Evolutionary conservation across 345 rosid genomes (phyloP).

Genomic region (Arabis hirsuta): DNA sequence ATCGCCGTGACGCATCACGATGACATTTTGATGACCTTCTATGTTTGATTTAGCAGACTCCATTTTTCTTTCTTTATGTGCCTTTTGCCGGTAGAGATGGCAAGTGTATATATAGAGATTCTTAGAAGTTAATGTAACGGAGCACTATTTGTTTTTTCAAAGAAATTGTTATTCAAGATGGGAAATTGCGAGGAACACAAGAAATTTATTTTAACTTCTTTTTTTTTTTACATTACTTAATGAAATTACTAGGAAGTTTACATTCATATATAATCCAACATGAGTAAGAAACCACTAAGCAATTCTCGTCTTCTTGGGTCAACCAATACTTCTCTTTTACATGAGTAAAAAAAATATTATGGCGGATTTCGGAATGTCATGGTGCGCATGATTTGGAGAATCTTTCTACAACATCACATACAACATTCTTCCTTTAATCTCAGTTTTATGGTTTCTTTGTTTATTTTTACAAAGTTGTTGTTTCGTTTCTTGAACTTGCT

Average conservation of each 20-base stretch:
- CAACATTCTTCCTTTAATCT: neutral
- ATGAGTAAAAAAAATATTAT: too few relatives aligned
- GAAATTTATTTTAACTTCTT: neutral
- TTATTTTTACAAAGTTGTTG: neutral
- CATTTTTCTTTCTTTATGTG: constrained; percentile 31
- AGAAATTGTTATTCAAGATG: neutral
- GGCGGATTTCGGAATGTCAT: too few relatives aligned
- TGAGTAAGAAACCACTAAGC: neutral
- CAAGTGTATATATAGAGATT: neutral
- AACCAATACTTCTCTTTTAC: neutral
- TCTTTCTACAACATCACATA: constrained; percentile 60
- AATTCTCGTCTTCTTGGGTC: constrained; percentile 6
- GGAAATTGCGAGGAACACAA: constrained; percentile 36
- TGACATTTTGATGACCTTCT: constrained; percentile 55
- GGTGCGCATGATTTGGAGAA: constrained; percentile 51
- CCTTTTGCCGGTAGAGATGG: neutral
- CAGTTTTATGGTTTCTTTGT: neutral
- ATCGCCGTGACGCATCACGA: constrained; percentile 95
- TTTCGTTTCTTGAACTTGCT: neutral
- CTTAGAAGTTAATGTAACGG: neutral
- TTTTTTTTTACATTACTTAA: neutral
- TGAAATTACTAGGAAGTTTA: constrained; percentile 22
- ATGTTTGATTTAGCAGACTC: constrained; percentile 18
- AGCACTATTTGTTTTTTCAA: neutral
- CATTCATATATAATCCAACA: neutral